Conservation (phyloP, 768 basidiomycete species). For the Tulasnella sp. region DNA sequence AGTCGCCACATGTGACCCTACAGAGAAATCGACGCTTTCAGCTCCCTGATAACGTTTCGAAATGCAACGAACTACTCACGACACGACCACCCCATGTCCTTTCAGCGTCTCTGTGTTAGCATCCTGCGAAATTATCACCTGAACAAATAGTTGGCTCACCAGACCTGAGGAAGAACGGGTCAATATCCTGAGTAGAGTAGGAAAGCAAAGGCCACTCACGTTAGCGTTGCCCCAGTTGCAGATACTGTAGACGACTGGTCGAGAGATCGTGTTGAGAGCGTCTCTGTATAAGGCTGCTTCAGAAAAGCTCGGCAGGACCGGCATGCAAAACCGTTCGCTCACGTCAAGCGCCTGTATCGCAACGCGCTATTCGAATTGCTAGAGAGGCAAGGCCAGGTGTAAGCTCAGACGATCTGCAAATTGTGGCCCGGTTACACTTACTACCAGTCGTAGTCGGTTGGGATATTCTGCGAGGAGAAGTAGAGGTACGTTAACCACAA, state of each 20-base stretch:
- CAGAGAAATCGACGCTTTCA: not conserved
- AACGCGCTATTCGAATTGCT: conserved; percentile 53
- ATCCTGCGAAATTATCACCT: conserved; percentile 32
- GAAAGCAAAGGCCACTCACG: conserved; percentile 29
- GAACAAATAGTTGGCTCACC: conserved; percentile 33
- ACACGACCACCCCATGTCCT: conserved; percentile 54
- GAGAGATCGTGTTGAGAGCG: conserved; percentile 39
- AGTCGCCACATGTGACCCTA: conserved; percentile 52
- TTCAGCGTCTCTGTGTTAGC: conserved; percentile 32
- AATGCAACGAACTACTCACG: conserved; percentile 27
- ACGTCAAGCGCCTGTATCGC: conserved; percentile 51
- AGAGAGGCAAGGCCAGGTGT: not conserved
- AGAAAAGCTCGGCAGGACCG: not conserved
- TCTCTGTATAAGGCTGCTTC: conserved; percentile 29
- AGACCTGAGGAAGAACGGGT: conserved; percentile 31
- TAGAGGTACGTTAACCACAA: not conserved
- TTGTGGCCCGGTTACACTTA: conserved; percentile 28
- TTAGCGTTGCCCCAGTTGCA: conserved; percentile 51
- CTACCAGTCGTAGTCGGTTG: conserved; percentile 43
- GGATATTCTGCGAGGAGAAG: conserved; percentile 21
- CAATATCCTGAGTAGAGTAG: no score
- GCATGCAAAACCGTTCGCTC: conserved; percentile 22
- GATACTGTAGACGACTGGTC: conserved; percentile 43
- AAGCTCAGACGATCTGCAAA: not conserved
- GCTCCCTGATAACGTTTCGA: not conserved